A percentile compares a stretch with the other conserved stretches of the same genome.
phyloP scores from a whole-genome alignment of 2,329 filamentous ascomycete species.

The Zasmidium angulare region DNA sequence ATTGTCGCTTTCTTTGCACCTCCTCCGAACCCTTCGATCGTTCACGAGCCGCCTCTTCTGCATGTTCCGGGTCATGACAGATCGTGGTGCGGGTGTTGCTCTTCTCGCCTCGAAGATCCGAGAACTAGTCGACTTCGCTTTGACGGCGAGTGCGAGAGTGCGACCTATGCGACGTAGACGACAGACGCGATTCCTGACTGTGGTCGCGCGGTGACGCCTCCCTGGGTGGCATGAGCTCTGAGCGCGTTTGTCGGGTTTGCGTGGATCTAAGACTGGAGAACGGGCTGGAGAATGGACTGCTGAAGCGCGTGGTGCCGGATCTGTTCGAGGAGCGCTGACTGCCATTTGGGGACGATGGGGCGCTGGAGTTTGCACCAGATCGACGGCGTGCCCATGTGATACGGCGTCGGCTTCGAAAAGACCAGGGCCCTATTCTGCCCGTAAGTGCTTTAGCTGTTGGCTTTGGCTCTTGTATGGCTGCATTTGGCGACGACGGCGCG shows the following conservation, averaged over 20 bases:
- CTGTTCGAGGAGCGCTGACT: neutral
- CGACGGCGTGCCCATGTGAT: slow-evolving; percentile 1
- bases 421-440: neutral
- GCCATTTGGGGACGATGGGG: neutral
- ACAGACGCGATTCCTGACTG: neutral
- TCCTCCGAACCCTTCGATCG: neutral
- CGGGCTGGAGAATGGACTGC: neutral
- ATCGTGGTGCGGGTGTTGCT: slow-evolving; percentile 15
- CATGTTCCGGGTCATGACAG: slow-evolving; percentile 13
- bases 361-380: neutral
- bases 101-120: slow-evolving; percentile 11
- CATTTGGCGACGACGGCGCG: neutral
- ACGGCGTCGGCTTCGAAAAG: neutral
- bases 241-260: neutral
- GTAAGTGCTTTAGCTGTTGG: neutral
- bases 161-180: neutral
- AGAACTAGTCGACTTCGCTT: slow-evolving; percentile 10
- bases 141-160: neutral
- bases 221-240: neutral
- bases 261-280: neutral
- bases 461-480: neutral
- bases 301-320: neutral
- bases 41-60: neutral
- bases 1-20: neutral
- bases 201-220: neutral